A percentile compares a stretch with the other conserved stretches of the same genome.
Conservation (phyloP, 257 asterid genomes). For the Solanum etuberosum region DNA sequence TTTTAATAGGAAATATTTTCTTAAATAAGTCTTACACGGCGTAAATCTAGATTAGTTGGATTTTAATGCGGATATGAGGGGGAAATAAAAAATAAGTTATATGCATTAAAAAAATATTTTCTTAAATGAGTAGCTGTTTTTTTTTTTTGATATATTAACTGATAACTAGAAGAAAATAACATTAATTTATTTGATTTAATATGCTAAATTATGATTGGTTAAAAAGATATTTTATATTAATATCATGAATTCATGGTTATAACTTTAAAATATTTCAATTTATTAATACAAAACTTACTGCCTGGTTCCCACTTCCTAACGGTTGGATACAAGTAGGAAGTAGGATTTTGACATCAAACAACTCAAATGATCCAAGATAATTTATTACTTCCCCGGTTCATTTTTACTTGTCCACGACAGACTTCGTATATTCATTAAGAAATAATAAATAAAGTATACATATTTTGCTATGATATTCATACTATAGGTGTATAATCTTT, state of each 20-base stretch:
- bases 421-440: neutral
- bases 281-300: neutral
- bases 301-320: neutral
- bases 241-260: neutral
- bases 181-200: neutral
- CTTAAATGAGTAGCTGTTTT: neutral
- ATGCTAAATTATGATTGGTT: neutral
- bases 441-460: too few species aligned
- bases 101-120: too few species aligned
- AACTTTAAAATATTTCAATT: neutral
- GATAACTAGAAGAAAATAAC: neutral
- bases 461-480: neutral
- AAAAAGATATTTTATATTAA: neutral
- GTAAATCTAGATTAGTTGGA: too few species aligned
- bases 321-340: neutral
- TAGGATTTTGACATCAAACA: neutral
- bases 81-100: too few species aligned
- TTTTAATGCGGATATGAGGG: too few species aligned
- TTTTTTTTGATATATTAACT: neutral
- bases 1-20: neutral
- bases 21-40: too few species aligned
- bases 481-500: neutral
- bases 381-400: neutral
- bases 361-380: neutral
- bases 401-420: fast-evolving